Conservation (phyloP, 768 basidiomycete species). For the Pseudohyphozyma bogoriensis region DNA sequence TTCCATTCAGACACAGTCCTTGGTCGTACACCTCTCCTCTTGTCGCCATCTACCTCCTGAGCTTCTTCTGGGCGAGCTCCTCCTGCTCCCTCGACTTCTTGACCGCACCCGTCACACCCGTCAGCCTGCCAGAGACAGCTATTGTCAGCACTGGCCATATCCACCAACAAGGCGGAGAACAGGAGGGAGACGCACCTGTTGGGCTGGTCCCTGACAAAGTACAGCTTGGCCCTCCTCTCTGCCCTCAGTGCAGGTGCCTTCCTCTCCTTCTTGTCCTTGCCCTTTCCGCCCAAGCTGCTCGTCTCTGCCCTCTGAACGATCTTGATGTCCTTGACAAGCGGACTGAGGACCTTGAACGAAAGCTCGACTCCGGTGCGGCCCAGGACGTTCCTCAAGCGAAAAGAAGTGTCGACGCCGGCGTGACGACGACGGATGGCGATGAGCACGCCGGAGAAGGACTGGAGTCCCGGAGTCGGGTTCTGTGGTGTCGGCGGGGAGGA, state of each 20-base stretch:
- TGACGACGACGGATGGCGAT: constrained; percentile 58
- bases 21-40: too few species aligned
- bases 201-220: constrained; percentile 28
- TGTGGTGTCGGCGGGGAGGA: constrained; percentile 55
- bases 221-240: constrained; percentile 24
- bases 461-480: constrained; percentile 27
- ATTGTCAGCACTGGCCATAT: background rate
- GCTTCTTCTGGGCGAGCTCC: background rate
- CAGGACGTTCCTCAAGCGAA: constrained; percentile 78
- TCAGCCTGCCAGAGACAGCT: background rate
- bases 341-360: constrained; percentile 77
- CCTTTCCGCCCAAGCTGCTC: constrained; percentile 14
- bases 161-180: background rate
- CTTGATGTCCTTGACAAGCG: constrained; percentile 77
- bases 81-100: constrained; percentile 5
- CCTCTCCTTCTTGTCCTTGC: constrained; percentile 21
- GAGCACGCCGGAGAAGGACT: constrained; percentile 73
- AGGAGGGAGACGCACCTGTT: constrained; percentile 8
- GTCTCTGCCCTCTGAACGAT: constrained; percentile 44
- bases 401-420: constrained; percentile 76
- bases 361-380: constrained; percentile 87
- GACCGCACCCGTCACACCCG: background rate
- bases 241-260: constrained; percentile 19
- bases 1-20: too few species aligned
- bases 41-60: background rate